These are phyloP conservation scores for Physcia stellaris DNA, from an alignment of 495 filamentous ascomycete genomes.

Conservation along the genomic window DNA sequence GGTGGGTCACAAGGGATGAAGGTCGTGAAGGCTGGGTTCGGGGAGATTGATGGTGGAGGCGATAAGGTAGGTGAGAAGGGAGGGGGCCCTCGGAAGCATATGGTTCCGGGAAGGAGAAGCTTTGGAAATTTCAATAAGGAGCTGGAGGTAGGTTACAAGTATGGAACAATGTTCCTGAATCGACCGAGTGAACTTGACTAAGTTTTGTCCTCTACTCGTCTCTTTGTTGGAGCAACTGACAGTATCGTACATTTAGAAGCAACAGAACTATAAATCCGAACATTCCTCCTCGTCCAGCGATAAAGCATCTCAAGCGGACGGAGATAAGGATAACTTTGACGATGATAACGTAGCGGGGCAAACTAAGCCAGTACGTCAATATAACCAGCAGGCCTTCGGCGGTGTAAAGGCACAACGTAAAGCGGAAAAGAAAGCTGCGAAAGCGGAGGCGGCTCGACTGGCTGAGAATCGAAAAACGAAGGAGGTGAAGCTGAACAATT, in stretches of 20 bases:
- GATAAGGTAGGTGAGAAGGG: background rate
- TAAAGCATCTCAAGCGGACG: background rate
- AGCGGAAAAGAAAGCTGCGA: slow-evolving; percentile 8
- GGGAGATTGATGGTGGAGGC: slow-evolving; percentile 9
- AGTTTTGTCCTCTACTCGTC: too few relatives aligned
- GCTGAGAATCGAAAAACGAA: slow-evolving; percentile 9
- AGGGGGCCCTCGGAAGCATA: slow-evolving; percentile 10
- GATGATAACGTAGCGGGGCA: background rate
- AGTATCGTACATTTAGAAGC: slow-evolving; percentile 6
- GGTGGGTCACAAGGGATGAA: slow-evolving; percentile 1
- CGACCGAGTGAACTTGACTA: background rate
- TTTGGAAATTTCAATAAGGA: slow-evolving; percentile 27
- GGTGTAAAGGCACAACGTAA: slow-evolving; percentile 6
- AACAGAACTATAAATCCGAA: background rate
- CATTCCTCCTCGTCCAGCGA: slow-evolving; percentile 2
- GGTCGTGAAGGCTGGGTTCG: slow-evolving; percentile 8
- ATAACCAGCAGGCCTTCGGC: slow-evolving; percentile 2
- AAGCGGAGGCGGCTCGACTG: slow-evolving; percentile 8
- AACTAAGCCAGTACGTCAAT: slow-evolving; percentile 1
- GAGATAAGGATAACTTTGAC: slow-evolving; percentile 1
- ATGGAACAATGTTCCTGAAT: background rate
- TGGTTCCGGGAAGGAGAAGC: slow-evolving; percentile 27
- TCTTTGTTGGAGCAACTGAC: too few relatives aligned
- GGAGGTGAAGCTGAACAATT: slow-evolving; percentile 10
- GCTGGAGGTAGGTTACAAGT: slow-evolving; percentile 17